Percentiles rank a stretch among this genome's conserved stretches.
These are phyloP conservation scores for Pelargonium fulgidum DNA, from an alignment of 441 rosid genomes.

Conservation along the genomic window DNA sequence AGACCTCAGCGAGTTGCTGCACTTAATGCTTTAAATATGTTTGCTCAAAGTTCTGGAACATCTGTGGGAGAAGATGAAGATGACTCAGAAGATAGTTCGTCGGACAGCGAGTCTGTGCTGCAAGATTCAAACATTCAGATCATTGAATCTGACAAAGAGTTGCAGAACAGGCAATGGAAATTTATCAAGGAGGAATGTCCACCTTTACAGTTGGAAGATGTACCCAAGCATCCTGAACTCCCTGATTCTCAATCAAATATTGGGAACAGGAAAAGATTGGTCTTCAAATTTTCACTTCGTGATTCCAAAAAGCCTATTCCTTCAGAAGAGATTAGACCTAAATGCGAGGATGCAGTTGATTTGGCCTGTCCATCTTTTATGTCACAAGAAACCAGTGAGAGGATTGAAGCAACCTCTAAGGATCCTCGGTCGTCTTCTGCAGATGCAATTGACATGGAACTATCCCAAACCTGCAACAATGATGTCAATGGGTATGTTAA, in stretches of 20 bases:
- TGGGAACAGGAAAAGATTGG: conserved; percentile 53
- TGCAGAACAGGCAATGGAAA: conserved; percentile 29
- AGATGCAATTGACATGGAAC: conserved; percentile 30
- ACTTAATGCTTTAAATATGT: conserved; percentile 58
- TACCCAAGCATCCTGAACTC: conserved; percentile 29
- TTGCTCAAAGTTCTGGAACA: conserved; percentile 58
- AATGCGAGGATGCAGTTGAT: conserved; percentile 28
- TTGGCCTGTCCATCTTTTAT: conserved; percentile 27
- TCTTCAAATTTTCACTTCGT: conserved; percentile 49
- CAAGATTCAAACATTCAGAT: conserved; percentile 24
- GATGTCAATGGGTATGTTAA: conserved; percentile 38
- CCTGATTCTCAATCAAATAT: conserved; percentile 38
- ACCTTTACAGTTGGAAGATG: conserved; percentile 12
- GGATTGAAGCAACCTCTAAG: conserved; percentile 25
- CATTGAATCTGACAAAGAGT: conserved; percentile 31
- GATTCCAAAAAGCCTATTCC: conserved; percentile 40
- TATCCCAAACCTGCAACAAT: conserved; percentile 27
- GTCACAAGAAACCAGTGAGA: conserved; percentile 34
- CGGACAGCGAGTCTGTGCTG: conserved; percentile 34
- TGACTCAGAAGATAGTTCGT: conserved; percentile 42
- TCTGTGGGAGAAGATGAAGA: conserved; percentile 50
- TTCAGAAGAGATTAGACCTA: conserved; percentile 30
- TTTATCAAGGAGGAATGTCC: conserved; percentile 17
- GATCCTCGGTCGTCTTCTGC: conserved; percentile 40
- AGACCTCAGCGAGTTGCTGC: conserved; percentile 79